Percentiles rank a stretch among this genome's conserved stretches.
Conservation (phyloP, 73 alveolate genomes). For the Stentor roeselii region DNA sequence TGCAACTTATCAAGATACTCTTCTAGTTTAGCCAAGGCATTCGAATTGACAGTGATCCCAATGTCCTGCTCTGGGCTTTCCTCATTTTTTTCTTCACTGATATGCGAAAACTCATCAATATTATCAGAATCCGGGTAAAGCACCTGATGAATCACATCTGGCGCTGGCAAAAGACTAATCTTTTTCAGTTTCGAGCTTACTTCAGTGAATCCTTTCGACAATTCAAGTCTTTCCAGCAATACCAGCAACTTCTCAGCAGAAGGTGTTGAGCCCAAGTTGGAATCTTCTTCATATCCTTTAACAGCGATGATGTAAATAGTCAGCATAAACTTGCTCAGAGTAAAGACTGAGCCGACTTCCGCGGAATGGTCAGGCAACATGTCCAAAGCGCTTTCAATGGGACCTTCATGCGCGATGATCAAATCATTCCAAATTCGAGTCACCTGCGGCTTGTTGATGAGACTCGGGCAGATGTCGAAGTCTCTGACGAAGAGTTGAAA, state of each 20-base stretch:
- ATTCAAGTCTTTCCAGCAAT: constrained; percentile 1
- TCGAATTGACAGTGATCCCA: not conserved
- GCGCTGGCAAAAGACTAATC: not conserved
- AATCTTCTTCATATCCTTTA: constrained; percentile 24
- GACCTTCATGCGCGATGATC: not conserved
- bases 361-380: constrained; percentile 12
- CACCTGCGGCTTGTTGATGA: constrained; percentile 8
- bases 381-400: not conserved
- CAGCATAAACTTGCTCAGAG: constrained; percentile 11
- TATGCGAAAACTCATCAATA: constrained; percentile 26
- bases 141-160: constrained; percentile 17
- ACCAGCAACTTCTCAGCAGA: constrained; percentile 24
- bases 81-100: constrained; percentile 4
- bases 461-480: constrained; percentile 12
- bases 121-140: constrained; percentile 14
- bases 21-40: constrained; percentile 18
- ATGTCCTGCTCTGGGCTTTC: not conserved
- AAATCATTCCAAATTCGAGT: constrained; percentile 17
- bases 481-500: not conserved
- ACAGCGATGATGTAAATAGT: constrained; percentile 13
- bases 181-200: not conserved
- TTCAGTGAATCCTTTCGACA: constrained; percentile 9
- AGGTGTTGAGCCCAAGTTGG: constrained; percentile 14
- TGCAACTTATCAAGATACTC: constrained; percentile 40
- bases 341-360: constrained; percentile 20